These are phyloP conservation scores for Aquilaria sinensis DNA, from an alignment of 345 rosid genomes.

Conservation along the genomic window DNA sequence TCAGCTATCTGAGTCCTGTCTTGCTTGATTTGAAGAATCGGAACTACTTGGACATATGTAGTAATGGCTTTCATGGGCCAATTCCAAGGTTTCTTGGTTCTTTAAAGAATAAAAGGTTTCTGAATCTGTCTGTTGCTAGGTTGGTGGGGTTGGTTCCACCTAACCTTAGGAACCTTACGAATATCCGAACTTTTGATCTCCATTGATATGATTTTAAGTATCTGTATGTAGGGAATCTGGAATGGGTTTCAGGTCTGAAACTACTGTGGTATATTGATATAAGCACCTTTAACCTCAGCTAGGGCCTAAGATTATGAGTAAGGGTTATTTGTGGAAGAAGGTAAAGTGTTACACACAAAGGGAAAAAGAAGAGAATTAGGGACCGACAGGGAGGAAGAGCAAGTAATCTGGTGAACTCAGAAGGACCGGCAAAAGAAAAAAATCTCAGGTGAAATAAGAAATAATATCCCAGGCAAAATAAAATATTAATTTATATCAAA, in stretches of 20 bases:
- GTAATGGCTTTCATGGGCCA: conserved; percentile 6
- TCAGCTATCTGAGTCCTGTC: conserved; percentile 17
- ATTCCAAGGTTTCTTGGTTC: conserved; percentile 13
- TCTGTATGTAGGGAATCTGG: conserved; percentile 3
- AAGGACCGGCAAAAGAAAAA: too few species aligned
- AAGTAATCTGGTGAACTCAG: too few species aligned
- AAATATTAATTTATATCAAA: too few species aligned
- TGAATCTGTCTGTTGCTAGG: conserved; percentile 14
- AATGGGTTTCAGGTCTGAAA: conserved; percentile 21
- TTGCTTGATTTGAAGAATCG: conserved; percentile 18
- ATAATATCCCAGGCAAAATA: too few species aligned
- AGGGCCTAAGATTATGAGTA: not conserved
- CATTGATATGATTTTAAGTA: not conserved
- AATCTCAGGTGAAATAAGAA: too few species aligned
- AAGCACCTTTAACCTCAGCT: not conserved
- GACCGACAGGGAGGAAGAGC: too few species aligned
- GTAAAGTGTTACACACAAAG: too few species aligned
- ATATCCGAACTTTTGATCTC: conserved; percentile 16
- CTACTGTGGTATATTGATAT: conserved; percentile 18
- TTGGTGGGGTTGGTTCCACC: conserved; percentile 20
- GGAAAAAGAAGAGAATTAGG: too few species aligned
- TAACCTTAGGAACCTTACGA: conserved; percentile 22
- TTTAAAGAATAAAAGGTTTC: conserved; percentile 7
- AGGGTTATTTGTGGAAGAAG: too few species aligned
- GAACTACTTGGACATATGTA: conserved; percentile 17